A percentile compares a stretch with the other conserved stretches of the same genome.
Evolutionary conservation across 306 rosid species (phyloP).

Genomic region (Vachellia pachyceras): DNA sequence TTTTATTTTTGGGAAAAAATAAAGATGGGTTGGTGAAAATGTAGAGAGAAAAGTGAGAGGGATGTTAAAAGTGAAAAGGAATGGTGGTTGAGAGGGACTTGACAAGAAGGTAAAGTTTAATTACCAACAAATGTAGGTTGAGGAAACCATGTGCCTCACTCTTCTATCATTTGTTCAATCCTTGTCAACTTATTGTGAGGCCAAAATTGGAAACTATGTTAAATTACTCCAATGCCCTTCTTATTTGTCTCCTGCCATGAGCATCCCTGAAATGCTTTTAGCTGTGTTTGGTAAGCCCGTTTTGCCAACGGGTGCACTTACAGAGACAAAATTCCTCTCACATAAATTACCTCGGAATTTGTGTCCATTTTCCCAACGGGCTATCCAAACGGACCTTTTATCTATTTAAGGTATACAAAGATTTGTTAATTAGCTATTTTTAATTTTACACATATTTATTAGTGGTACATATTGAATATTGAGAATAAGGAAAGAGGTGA

Average conservation of each 20-base stretch:
- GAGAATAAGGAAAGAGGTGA: no score
- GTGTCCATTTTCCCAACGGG: no score
- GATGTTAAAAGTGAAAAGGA: background rate
- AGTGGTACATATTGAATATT: no score
- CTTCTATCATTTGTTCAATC: background rate
- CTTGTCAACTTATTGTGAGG: background rate
- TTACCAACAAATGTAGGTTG: constrained; percentile 11
- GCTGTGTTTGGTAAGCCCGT: no score
- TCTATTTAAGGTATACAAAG: no score
- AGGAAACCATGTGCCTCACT: constrained; percentile 25
- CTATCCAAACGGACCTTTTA: no score
- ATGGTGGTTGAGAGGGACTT: background rate
- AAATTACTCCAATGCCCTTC: background rate
- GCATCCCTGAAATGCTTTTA: background rate
- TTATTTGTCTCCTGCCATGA: background rate
- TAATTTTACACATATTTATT: no score
- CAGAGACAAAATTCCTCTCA: no score
- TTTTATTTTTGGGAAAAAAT: background rate
- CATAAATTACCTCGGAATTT: no score
- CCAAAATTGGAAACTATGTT: background rate
- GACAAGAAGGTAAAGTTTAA: background rate
- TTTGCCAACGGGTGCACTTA: no score
- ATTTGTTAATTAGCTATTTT: no score
- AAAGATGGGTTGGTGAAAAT: background rate
- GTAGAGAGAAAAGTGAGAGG: background rate